Percentiles rank a stretch among this genome's conserved stretches.
phyloP scores from a whole-genome alignment of 2,329 filamentous ascomycete genomes.

The Epichloe amarillans region DNA sequence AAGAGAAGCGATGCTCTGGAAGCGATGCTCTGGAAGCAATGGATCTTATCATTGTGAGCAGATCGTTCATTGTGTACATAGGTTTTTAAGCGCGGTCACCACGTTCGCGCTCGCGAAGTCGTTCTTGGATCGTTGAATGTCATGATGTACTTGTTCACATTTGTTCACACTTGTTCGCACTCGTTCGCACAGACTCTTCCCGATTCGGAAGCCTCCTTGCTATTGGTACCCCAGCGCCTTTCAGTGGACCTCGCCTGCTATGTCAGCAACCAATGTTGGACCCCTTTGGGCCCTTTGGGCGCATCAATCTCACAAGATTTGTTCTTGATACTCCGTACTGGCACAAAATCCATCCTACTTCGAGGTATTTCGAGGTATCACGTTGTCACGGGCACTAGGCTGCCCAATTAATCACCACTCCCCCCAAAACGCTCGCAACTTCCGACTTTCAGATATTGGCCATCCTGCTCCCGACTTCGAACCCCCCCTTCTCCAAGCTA shows the following conservation, averaged over 20 bases:
- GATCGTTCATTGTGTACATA: background rate
- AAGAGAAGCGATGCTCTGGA: background rate
- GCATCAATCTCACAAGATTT: background rate
- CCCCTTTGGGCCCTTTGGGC: constrained; percentile 1
- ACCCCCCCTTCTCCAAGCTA: background rate
- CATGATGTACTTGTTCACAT: too few relatives aligned
- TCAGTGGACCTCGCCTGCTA: background rate
- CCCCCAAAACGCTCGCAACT: background rate
- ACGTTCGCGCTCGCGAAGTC: too few relatives aligned
- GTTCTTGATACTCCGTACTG: background rate
- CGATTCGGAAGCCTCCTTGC: background rate
- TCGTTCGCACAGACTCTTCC: background rate
- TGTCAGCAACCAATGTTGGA: background rate
- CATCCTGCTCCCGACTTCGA: background rate
- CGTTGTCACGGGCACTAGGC: constrained; percentile 1
- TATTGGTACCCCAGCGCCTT: background rate
- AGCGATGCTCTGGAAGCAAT: background rate
- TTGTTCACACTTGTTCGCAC: too few relatives aligned
- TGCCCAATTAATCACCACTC: background rate
- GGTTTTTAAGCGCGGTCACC: background rate
- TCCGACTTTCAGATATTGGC: background rate
- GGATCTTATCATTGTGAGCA: background rate
- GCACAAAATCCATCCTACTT: background rate
- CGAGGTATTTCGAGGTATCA: background rate
- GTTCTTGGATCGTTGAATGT: too few relatives aligned